Percentiles rank a stretch among this genome's conserved stretches.
phyloP scores from a whole-genome alignment of 192 early-diverging fungal genomes.

The Umbelopsis isabellina region DNA sequence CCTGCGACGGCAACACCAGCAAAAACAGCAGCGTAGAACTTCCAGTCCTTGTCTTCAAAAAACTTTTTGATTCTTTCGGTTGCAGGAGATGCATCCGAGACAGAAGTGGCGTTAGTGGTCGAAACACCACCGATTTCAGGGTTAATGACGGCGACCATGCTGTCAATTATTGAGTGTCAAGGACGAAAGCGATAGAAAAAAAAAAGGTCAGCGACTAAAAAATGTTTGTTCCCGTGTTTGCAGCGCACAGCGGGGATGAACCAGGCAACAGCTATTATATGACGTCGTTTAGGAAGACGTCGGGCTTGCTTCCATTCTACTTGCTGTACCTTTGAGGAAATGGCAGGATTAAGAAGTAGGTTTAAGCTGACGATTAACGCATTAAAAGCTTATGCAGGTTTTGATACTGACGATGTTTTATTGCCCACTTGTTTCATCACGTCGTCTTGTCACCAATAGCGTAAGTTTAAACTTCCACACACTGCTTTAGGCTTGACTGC shows the following conservation, averaged over 20 bases:
- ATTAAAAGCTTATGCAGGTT: background rate
- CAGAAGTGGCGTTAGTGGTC: background rate
- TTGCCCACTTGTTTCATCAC: background rate
- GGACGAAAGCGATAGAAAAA: background rate
- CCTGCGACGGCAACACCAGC: slow-evolving; percentile 62
- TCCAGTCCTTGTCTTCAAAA: slow-evolving; percentile 67
- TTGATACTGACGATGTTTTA: background rate
- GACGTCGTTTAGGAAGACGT: background rate
- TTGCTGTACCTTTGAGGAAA: background rate
- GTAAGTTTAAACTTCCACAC: background rate
- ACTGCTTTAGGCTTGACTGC: too few species aligned
- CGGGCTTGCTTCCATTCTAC: background rate
- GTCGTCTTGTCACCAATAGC: background rate
- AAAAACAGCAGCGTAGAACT: slow-evolving; percentile 68
- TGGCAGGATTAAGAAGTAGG: slow-evolving; percentile 17
- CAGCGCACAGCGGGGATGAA: background rate
- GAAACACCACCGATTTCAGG: slow-evolving; percentile 3
- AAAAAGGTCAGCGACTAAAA: slow-evolving; percentile 2
- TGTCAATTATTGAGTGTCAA: slow-evolving; percentile 11
- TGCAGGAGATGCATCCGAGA: slow-evolving; percentile 18
- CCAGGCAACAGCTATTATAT: background rate
- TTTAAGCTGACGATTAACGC: background rate
- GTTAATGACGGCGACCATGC: slow-evolving; percentile 13
- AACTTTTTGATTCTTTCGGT: slow-evolving; percentile 49
- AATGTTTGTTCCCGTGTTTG: background rate